phyloP scores from a whole-genome alignment of 177 flowering plant species.

The Vitis hybrid region DNA sequence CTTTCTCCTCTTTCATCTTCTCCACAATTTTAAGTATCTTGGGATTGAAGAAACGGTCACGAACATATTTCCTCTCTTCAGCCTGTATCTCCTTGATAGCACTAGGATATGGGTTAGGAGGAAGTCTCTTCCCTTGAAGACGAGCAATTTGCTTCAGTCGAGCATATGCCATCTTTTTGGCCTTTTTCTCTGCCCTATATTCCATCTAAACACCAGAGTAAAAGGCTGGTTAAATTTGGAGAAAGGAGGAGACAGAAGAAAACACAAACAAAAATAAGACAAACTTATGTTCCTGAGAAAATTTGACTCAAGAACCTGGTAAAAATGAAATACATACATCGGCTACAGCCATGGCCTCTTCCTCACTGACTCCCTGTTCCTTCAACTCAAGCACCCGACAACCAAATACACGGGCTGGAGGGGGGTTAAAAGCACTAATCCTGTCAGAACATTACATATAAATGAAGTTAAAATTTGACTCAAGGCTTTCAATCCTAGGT shows the following conservation, averaged over 20 bases:
- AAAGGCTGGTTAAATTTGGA: not conserved
- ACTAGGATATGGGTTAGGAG: slow-evolving; percentile 85
- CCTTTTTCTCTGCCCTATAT: slow-evolving; percentile 68
- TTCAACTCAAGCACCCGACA: slow-evolving; percentile 83
- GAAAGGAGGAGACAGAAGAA: not conserved
- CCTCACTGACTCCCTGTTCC: slow-evolving; percentile 75
- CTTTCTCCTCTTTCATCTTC: slow-evolving; percentile 52
- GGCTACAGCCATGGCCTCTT: slow-evolving; percentile 78
- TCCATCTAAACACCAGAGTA: slow-evolving; percentile 55
- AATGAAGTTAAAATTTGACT: slow-evolving; percentile 2
- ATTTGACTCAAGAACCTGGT: not conserved
- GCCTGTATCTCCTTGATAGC: slow-evolving; percentile 77
- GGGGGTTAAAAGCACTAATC: slow-evolving; percentile 59
- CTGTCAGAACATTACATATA: slow-evolving; percentile 31
- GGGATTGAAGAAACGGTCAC: slow-evolving; percentile 55
- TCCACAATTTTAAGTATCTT: slow-evolving; percentile 34
- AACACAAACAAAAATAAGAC: not conserved
- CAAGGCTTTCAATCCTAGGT: not conserved
- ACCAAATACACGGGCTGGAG: slow-evolving; percentile 80
- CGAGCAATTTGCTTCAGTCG: slow-evolving; percentile 70
- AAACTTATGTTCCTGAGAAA: not conserved
- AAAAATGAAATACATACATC: slow-evolving; percentile 47
- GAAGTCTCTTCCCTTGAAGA: slow-evolving; percentile 71
- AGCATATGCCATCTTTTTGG: slow-evolving; percentile 67
- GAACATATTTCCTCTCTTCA: slow-evolving; percentile 65